phyloP scores from a whole-genome alignment of 192 early-diverging fungal species.

The Coemansia brasiliensis region DNA sequence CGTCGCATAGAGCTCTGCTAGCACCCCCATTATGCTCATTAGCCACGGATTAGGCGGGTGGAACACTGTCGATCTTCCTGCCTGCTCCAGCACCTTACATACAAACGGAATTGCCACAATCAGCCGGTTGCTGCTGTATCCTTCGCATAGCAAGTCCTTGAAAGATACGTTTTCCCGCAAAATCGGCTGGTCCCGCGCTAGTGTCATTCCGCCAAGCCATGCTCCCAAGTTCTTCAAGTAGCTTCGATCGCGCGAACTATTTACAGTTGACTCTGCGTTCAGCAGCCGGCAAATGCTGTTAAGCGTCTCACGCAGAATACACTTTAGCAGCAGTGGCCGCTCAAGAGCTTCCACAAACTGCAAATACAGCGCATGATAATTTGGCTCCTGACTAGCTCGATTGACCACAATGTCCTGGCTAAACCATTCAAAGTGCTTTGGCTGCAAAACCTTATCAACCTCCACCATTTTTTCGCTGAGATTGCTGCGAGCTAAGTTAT shows the following conservation, averaged over 20 bases:
- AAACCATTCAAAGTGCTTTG: slow-evolving; percentile 87
- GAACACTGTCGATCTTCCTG: slow-evolving; percentile 81
- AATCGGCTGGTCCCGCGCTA: slow-evolving; percentile 93
- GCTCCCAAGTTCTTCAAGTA: slow-evolving; percentile 95
- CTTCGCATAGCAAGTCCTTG: slow-evolving; percentile 92
- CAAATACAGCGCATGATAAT: slow-evolving; percentile 92
- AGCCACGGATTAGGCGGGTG: slow-evolving; percentile 97
- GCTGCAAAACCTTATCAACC: slow-evolving; percentile 57
- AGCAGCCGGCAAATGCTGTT: slow-evolving; percentile 84
- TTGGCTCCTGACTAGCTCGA: slow-evolving; percentile 94
- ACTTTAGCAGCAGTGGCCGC: slow-evolving; percentile 64
- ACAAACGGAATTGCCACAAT: slow-evolving; percentile 98
- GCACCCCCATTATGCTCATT: slow-evolving; percentile 88
- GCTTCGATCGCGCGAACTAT: slow-evolving; percentile 83
- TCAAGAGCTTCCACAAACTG: slow-evolving; percentile 77
- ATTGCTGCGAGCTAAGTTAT: slow-evolving; percentile 90
- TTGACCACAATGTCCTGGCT: slow-evolving; percentile 93
- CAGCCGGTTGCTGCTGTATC: slow-evolving; percentile 79
- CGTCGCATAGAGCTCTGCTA: slow-evolving; percentile 91
- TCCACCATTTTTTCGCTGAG: slow-evolving; percentile 81
- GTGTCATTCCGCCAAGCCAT: slow-evolving; percentile 96
- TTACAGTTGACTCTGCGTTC: slow-evolving; percentile 91
- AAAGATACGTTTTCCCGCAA: slow-evolving; percentile 93
- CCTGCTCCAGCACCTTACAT: slow-evolving; percentile 95
- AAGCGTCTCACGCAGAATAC: slow-evolving; percentile 88